A percentile compares a stretch with the other conserved stretches of the same genome.
These are phyloP conservation scores for Phytophthora sp. DNA, from an alignment of 352 stramenopile genomes.

Conservation along the genomic window DNA sequence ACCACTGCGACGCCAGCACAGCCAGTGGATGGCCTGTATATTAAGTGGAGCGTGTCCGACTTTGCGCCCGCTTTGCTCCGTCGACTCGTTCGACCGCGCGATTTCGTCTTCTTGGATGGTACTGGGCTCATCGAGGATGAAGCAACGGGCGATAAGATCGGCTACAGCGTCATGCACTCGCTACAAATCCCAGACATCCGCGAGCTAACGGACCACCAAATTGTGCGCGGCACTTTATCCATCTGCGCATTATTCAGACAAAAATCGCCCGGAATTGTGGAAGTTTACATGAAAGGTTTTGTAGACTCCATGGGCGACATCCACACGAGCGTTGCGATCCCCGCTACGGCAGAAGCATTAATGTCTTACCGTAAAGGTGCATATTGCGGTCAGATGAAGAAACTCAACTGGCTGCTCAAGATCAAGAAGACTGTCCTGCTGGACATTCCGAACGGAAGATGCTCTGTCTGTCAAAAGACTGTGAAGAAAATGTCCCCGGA, in stretches of 20 bases:
- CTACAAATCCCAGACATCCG: slow-evolving; percentile 45
- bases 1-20: slow-evolving; percentile 37
- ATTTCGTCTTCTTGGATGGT: slow-evolving; percentile 65
- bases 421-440: slow-evolving; percentile 44
- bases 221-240: slow-evolving; percentile 46
- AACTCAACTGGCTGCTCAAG: slow-evolving; percentile 48
- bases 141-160: slow-evolving; percentile 44
- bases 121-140: slow-evolving; percentile 44
- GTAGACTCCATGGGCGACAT: slow-evolving; percentile 48
- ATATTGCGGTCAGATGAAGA: slow-evolving; percentile 52
- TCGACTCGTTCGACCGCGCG: slow-evolving; percentile 48
- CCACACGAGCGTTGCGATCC: slow-evolving; percentile 37
- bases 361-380: slow-evolving; percentile 47
- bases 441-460: slow-evolving; percentile 21
- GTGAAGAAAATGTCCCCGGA: slow-evolving; percentile 17
- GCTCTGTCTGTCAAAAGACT: slow-evolving; percentile 25
- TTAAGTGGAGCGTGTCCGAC: slow-evolving; percentile 69
- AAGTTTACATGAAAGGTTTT: slow-evolving; percentile 50
- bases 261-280: slow-evolving; percentile 27
- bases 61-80: slow-evolving; percentile 31
- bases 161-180: slow-evolving; percentile 63
- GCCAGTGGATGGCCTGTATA: slow-evolving; percentile 56
- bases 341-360: slow-evolving; percentile 36
- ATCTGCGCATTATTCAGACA: slow-evolving; percentile 45
- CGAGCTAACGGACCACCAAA: slow-evolving; percentile 43